Evolutionary conservation across 2,329 filamentous ascomycete genomes (phyloP).

Genomic region (Ophiostoma quercus): DNA sequence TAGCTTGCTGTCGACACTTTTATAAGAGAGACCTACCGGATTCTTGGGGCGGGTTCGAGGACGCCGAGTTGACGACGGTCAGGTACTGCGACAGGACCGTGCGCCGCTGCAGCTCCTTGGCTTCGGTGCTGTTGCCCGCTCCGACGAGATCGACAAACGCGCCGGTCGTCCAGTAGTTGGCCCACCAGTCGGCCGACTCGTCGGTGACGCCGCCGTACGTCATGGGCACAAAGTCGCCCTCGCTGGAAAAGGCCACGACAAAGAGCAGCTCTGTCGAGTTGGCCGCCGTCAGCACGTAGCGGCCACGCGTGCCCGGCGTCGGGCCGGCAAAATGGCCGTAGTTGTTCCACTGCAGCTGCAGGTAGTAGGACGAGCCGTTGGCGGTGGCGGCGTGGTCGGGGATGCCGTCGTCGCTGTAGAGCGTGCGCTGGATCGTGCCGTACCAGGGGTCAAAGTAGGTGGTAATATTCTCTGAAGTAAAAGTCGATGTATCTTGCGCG

Average conservation of each 20-base stretch:
- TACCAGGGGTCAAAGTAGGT: constrained; percentile 28
- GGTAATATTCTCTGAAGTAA: constrained; percentile 25
- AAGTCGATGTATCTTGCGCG: not conserved
- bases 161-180: constrained; percentile 45
- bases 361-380: constrained; percentile 28
- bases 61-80: constrained; percentile 5
- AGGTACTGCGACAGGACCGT: not conserved
- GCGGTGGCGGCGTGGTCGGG: not conserved
- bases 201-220: constrained; percentile 29
- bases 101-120: not conserved
- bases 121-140: not conserved
- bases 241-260: not conserved
- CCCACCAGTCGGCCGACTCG: constrained; percentile 43
- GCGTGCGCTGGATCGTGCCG: constrained; percentile 41
- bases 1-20: not conserved
- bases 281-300: not conserved
- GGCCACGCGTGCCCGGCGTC: not conserved
- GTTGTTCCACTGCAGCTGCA: constrained; percentile 1
- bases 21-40: not conserved
- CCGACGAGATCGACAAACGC: constrained; percentile 48
- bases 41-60: not conserved
- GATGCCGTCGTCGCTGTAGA: constrained; percentile 38
- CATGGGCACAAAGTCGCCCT: constrained; percentile 27
- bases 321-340: not conserved
- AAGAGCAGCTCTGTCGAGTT: not conserved